phyloP scores from a whole-genome alignment of 805 yeast genomes.

The Candida yuanshanica region DNA sequence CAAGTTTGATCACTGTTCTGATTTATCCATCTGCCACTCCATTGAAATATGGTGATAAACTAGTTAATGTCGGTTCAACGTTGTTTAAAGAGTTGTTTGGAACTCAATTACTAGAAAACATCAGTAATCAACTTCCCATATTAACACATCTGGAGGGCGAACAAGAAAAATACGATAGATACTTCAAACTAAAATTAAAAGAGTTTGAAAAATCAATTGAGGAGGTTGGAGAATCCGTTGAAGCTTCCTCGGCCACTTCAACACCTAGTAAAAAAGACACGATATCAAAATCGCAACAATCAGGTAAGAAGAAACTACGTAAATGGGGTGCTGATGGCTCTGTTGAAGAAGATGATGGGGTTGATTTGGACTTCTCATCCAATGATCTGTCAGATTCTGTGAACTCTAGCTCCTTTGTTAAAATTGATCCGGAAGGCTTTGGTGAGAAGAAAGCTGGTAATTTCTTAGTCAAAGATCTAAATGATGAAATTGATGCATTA shows the following conservation, averaged over 20 bases:
- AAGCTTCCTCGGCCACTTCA: constrained; percentile 3
- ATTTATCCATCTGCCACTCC: constrained; percentile 35
- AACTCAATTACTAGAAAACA: constrained; percentile 21
- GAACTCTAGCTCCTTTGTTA: constrained; percentile 7
- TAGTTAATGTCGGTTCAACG: constrained; percentile 26
- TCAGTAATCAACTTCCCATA: constrained; percentile 25
- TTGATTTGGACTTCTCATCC: constrained; percentile 51
- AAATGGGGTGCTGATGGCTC: constrained; percentile 66
- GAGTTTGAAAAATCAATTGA: constrained; percentile 17
- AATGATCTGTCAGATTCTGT: constrained; percentile 11
- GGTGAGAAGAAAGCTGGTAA: constrained; percentile 47
- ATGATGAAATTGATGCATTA: constrained; percentile 42
- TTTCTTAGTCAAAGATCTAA: constrained; percentile 61
- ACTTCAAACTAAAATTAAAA: constrained; percentile 31
- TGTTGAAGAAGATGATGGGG: constrained; percentile 38
- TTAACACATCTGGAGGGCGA: constrained; percentile 27
- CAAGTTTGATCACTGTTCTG: constrained; percentile 39
- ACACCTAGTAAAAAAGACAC: constrained; percentile 12
- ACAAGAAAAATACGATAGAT: constrained; percentile 32
- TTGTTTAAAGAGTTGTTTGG: constrained; percentile 28
- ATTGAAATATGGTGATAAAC: constrained; percentile 28
- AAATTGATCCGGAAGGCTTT: constrained; percentile 28
- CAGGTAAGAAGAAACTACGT: constrained; percentile 40
- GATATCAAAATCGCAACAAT: constrained; percentile 13
- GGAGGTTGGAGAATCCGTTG: constrained; percentile 11